These are phyloP conservation scores for Hericium alpestre DNA, from an alignment of 768 basidiomycete genomes.

Conservation along the genomic window DNA sequence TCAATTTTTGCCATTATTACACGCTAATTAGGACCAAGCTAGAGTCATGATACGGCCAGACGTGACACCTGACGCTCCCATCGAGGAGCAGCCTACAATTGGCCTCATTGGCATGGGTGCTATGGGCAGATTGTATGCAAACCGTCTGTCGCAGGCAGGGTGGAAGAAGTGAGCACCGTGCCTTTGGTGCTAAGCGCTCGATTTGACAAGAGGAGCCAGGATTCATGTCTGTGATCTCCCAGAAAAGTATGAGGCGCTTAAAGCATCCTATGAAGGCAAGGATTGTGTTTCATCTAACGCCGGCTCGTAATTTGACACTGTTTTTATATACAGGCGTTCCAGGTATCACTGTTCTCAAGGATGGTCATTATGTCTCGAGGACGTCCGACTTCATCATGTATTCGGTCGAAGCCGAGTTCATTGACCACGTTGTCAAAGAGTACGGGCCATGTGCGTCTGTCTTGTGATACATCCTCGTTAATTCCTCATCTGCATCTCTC, in stretches of 20 bases:
- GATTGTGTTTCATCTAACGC: not conserved
- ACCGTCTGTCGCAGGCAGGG: conserved; percentile 63
- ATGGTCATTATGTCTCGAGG: conserved; percentile 83
- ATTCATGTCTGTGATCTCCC: conserved; percentile 87
- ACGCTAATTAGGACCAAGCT: too few species aligned
- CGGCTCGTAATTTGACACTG: not conserved
- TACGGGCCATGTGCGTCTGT: conserved; percentile 79
- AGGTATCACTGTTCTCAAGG: conserved; percentile 55
- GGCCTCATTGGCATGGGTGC: conserved; percentile 96
- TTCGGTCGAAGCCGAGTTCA: conserved; percentile 86
- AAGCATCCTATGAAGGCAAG: conserved; percentile 49
- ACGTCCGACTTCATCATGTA: conserved; percentile 91
- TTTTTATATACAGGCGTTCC: conserved; percentile 32
- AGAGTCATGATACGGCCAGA: conserved; percentile 9
- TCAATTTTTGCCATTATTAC: too few species aligned
- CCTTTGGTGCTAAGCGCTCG: not conserved
- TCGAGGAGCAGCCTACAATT: conserved; percentile 58
- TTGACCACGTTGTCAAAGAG: conserved; percentile 70
- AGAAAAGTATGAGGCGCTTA: conserved; percentile 55
- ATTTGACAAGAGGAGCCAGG: conserved; percentile 28
- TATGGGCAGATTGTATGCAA: conserved; percentile 94
- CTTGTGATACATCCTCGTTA: not conserved
- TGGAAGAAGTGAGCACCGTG: conserved; percentile 62
- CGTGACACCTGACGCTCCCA: conserved; percentile 25
- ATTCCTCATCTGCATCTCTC: not conserved